Percentiles rank a stretch among this genome's conserved stretches.
Conservation (phyloP, 2,329 filamentous ascomycete species). For the Nectriaceae sp. region DNA sequence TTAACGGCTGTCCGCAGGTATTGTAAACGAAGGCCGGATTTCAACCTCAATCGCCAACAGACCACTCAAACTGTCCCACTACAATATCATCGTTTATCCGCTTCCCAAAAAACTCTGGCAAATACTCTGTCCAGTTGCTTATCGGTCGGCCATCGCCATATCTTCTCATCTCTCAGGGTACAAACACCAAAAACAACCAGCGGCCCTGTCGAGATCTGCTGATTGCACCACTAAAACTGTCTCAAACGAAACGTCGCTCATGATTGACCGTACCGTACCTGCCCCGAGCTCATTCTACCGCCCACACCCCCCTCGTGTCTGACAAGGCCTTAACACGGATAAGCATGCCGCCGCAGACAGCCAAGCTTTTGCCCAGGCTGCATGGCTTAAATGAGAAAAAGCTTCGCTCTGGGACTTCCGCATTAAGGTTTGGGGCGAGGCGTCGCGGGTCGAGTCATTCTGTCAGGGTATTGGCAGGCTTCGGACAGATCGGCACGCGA, state of each 20-base stretch:
- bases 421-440: conserved; percentile 19
- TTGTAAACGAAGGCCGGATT: too few relatives aligned
- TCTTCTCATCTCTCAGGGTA: too few relatives aligned
- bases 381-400: conserved; percentile 30
- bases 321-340: conserved; percentile 21
- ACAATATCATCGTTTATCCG: too few relatives aligned
- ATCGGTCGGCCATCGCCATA: too few relatives aligned
- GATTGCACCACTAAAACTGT: background rate
- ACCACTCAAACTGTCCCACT: too few relatives aligned
- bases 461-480: conserved; percentile 13
- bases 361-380: conserved; percentile 31
- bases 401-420: conserved; percentile 20
- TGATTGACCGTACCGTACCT: too few relatives aligned
- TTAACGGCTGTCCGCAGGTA: too few relatives aligned
- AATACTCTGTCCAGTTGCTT: too few relatives aligned
- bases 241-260: background rate
- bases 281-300: background rate
- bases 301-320: conserved; percentile 5
- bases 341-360: conserved; percentile 31
- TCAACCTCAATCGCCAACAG: too few relatives aligned
- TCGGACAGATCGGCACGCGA: conserved; percentile 31
- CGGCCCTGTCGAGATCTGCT: too few relatives aligned
- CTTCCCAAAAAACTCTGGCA: too few relatives aligned
- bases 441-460: conserved; percentile 19
- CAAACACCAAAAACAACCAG: too few relatives aligned